These are phyloP conservation scores for Oryza brachyantha DNA, from an alignment of 176 grass and related monocot genomes.

Conservation along the genomic window DNA sequence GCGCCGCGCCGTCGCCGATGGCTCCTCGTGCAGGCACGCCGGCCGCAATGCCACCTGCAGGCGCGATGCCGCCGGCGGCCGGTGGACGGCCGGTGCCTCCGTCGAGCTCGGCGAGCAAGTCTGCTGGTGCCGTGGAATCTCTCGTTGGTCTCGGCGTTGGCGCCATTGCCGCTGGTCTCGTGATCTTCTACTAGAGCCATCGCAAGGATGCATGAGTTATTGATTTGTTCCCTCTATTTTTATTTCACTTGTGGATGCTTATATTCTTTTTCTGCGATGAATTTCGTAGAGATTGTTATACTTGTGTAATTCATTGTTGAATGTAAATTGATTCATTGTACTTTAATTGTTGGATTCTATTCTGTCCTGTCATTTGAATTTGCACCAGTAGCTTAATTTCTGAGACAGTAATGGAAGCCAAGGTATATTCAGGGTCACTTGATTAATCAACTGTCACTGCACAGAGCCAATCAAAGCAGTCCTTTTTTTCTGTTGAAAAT, in stretches of 20 bases:
- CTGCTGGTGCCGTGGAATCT: background rate
- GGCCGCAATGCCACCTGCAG: background rate
- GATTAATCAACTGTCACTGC: too few species aligned
- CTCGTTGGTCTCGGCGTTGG: background rate
- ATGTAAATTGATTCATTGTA: background rate
- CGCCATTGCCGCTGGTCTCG: background rate
- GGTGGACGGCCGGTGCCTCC: background rate
- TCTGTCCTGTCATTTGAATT: background rate
- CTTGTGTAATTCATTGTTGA: background rate
- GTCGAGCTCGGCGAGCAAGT: background rate
- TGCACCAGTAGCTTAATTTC: background rate
- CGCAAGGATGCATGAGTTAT: background rate
- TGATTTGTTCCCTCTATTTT: too few species aligned
- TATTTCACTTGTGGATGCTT: background rate
- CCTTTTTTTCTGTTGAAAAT: too few species aligned
- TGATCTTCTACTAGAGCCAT: background rate
- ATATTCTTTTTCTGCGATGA: background rate
- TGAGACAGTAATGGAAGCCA: background rate
- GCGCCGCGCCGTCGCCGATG: background rate
- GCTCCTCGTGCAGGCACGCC: background rate
- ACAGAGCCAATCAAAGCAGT: too few species aligned
- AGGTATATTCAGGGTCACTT: too few species aligned
- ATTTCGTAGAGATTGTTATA: background rate
- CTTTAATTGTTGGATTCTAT: background rate
- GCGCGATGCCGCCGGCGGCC: background rate